Evolutionary conservation across 768 basidiomycete species (phyloP), one percentile per base, ranked within the genome.

Genomic region (Phylloporus arenicola): DNA sequence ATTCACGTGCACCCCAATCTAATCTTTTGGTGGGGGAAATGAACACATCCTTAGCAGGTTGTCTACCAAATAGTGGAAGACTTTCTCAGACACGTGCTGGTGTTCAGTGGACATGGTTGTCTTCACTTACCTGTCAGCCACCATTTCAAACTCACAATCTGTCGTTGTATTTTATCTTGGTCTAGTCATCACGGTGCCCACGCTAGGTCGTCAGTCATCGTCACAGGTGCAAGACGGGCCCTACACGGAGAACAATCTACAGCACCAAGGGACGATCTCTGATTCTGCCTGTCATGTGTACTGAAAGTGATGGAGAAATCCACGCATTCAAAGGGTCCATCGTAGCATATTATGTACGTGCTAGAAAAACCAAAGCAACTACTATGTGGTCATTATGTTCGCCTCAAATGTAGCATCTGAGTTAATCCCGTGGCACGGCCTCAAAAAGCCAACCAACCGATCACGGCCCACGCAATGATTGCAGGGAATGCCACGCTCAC

Each of bases 401-500:
- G 25, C 41, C 25, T n/a, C 25, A 27, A 42, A 42, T 42, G 41
- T 19, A 42, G 14, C 25, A 27, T 9, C 41, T 41, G 27, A 41
- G 39, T 13, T 25, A 25, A 41, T 22, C 41, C 41, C n/a, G 27
- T 25, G 3, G 29, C 7, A 13, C 25, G 19, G 13, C n/a, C 7
- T 24, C 53, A 68, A 48, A 64, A 65, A 27, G 64, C 54, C 31
- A 60, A 20, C 68, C 69, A 69, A n/a, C 25, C 44, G 29, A 70
- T 49, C 39, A 69, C 35, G 14, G 39, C 29, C 65, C 68, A 60
- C 1, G 50, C 56, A 31, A 59, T 17, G 30, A 64, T 33, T 14
- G 67, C 61, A 30, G 67, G 67, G 29, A 64, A 47, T 7, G 48
- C 67, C 31, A 68, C 58, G 40, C 59, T 48, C 24, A 76, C 40